Evolutionary conservation across 1,139 yeast genomes (phyloP).

Genomic region (Candida labiduridarum): DNA sequence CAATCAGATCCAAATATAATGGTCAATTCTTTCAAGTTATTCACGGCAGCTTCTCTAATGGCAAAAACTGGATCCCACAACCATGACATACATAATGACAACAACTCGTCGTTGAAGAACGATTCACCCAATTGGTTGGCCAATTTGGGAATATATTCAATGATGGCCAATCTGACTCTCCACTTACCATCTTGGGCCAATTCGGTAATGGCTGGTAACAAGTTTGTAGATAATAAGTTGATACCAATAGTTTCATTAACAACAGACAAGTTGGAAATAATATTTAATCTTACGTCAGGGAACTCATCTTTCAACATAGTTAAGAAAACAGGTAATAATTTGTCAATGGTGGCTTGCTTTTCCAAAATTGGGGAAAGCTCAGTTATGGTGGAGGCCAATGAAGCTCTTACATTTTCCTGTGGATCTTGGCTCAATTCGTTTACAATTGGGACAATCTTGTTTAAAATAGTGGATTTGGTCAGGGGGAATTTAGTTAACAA

Average conservation of each 20-base stretch:
- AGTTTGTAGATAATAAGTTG: constrained; percentile 78
- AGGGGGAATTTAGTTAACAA: constrained; percentile 47
- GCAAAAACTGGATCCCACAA: constrained; percentile 97
- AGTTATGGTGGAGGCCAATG: constrained; percentile 86
- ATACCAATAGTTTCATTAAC: constrained; percentile 96
- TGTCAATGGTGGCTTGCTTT: constrained; percentile 80
- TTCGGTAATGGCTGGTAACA: constrained; percentile 94
- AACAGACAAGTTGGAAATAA: constrained; percentile 86
- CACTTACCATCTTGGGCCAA: constrained; percentile 96
- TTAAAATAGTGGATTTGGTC: constrained; percentile 57
- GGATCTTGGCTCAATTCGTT: constrained; percentile 86
- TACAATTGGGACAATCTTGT: constrained; percentile 80
- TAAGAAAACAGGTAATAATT: constrained; percentile 83
- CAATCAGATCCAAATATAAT: constrained; percentile 89
- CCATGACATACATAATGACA: constrained; percentile 93
- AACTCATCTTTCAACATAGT: constrained; percentile 95
- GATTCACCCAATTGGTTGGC: constrained; percentile 96
- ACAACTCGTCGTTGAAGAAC: constrained; percentile 89
- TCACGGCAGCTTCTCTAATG: constrained; percentile 94
- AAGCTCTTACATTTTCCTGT: constrained; percentile 90
- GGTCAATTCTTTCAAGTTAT: constrained; percentile 77
- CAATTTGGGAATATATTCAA: constrained; percentile 91
- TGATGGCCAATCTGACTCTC: constrained; percentile 97
- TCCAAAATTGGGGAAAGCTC: constrained; percentile 86
- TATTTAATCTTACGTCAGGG: constrained; percentile 94